Conservation (phyloP, 2,329 filamentous ascomycete species). For the Colletotrichum sublineola region DNA sequence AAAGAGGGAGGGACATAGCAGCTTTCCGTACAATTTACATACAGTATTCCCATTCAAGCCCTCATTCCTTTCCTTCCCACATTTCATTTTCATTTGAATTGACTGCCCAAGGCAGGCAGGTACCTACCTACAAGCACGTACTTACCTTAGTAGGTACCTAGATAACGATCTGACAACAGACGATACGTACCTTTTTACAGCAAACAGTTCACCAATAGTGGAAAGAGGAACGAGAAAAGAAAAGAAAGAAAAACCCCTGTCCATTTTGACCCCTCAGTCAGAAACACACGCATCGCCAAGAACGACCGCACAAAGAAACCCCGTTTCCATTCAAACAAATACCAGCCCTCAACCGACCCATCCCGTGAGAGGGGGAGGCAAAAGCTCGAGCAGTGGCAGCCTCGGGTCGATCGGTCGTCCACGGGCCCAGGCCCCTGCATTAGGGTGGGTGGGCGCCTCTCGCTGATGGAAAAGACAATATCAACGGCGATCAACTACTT, state of each 20-base stretch:
- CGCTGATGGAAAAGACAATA: slow-evolving; percentile 20
- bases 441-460: slow-evolving; percentile 27
- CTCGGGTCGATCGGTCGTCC: slow-evolving; percentile 28
- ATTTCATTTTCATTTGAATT: neutral
- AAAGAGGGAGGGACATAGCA: slow-evolving; percentile 6
- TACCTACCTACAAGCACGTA: neutral
- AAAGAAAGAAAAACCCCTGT: no score
- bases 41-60: neutral
- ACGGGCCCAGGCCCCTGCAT: slow-evolving; percentile 35
- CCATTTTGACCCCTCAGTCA: neutral
- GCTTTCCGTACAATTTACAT: neutral
- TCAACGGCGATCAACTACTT: slow-evolving; percentile 25
- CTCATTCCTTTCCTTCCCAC: neutral
- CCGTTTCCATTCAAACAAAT: slow-evolving; percentile 14
- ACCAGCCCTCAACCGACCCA: slow-evolving; percentile 7
- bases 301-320: neutral
- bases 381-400: slow-evolving; percentile 14
- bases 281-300: neutral
- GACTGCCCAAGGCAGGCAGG: neutral
- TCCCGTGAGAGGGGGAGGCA: slow-evolving; percentile 8
- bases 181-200: neutral
- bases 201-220: neutral
- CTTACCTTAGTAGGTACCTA: neutral
- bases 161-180: no score
- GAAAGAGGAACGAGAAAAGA: neutral